Conservation (phyloP, 352 stramenopile genomes). For the Phytophthora foliorum region DNA sequence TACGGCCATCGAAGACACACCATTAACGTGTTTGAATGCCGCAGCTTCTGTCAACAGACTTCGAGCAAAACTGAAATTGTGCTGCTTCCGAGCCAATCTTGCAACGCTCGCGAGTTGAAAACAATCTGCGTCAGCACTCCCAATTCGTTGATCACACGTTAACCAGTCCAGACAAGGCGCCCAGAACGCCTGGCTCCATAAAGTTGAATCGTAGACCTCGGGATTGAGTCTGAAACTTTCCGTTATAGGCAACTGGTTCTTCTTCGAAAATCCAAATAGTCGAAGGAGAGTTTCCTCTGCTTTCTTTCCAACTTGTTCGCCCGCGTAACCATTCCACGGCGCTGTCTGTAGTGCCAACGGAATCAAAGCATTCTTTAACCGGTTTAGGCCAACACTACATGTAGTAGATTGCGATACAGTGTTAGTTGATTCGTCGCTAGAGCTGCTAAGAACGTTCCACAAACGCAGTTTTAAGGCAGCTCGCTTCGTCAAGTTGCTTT, state of each 20-base stretch:
- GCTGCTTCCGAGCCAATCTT: constrained; percentile 60
- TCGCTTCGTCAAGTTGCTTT: constrained; percentile 5
- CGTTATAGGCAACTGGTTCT: neutral
- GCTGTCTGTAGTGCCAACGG: constrained; percentile 43
- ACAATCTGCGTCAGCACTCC: constrained; percentile 19
- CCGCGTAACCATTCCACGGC: constrained; percentile 41
- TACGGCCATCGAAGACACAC: constrained; percentile 13
- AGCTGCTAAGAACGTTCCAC: constrained; percentile 33
- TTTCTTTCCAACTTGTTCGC: constrained; percentile 50
- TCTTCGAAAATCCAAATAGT: constrained; percentile 11
- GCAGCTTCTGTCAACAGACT: constrained; percentile 46
- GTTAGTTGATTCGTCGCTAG: constrained; percentile 9
- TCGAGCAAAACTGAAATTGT: constrained; percentile 55
- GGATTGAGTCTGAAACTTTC: constrained; percentile 35
- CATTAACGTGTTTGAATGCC: constrained; percentile 1
- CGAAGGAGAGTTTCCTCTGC: constrained; percentile 42
- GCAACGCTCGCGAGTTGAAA: constrained; percentile 46
- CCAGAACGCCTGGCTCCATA: constrained; percentile 46
- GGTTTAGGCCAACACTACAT: constrained; percentile 12
- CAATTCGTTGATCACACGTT: neutral
- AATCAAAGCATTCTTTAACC: constrained; percentile 31
- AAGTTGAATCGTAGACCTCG: constrained; percentile 42
- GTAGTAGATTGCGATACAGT: too few species aligned
- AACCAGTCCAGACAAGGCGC: constrained; percentile 1
- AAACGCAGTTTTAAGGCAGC: constrained; percentile 29